Conservation (phyloP, 495 filamentous ascomycete genomes). For the Immersiella caudata region DNA sequence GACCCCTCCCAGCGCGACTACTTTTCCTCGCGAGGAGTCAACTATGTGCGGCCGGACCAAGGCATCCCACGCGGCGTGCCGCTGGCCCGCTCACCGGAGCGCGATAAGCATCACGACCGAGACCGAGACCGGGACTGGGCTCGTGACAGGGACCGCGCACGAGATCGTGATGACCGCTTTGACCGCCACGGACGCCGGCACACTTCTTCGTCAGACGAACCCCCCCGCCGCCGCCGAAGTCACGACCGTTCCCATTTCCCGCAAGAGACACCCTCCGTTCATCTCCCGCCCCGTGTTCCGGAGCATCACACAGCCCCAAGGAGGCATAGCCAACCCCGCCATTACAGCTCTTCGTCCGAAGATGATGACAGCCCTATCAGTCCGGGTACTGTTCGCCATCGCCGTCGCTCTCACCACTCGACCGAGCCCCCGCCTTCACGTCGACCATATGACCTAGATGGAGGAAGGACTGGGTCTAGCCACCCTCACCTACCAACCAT, state of each 20-base stretch:
- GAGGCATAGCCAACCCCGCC: slow-evolving; percentile 35
- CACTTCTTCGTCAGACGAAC: slow-evolving; percentile 32
- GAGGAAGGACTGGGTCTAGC: slow-evolving; percentile 15
- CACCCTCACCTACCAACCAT: slow-evolving; percentile 20
- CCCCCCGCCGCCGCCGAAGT: slow-evolving; percentile 31
- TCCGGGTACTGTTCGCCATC: slow-evolving; percentile 16
- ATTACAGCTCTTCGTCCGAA: slow-evolving; percentile 31
- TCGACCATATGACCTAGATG: slow-evolving; percentile 29
- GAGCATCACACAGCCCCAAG: slow-evolving; percentile 25
- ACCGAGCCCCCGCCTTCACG: slow-evolving; percentile 32
- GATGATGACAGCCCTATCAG: slow-evolving; percentile 25
- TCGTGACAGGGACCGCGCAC: slow-evolving; percentile 28
- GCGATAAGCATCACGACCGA: slow-evolving; percentile 29
- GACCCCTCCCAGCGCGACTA: slow-evolving; percentile 28
- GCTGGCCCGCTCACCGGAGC: slow-evolving; percentile 30
- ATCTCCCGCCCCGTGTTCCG: slow-evolving; percentile 26
- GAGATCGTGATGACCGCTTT: slow-evolving; percentile 21
- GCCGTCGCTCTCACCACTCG: slow-evolving; percentile 22
- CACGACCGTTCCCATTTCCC: slow-evolving; percentile 32
- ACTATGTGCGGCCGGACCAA: slow-evolving; percentile 29
- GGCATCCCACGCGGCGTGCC: slow-evolving; percentile 6
- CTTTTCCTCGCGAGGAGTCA: slow-evolving; percentile 29
- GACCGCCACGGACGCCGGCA: slow-evolving; percentile 30
- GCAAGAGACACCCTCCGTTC: slow-evolving; percentile 26
- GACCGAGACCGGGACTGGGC: slow-evolving; percentile 37